Base-by-base conservation (phyloP, 495 filamentous ascomycete species). In the Xylaria telfairii region DNA sequence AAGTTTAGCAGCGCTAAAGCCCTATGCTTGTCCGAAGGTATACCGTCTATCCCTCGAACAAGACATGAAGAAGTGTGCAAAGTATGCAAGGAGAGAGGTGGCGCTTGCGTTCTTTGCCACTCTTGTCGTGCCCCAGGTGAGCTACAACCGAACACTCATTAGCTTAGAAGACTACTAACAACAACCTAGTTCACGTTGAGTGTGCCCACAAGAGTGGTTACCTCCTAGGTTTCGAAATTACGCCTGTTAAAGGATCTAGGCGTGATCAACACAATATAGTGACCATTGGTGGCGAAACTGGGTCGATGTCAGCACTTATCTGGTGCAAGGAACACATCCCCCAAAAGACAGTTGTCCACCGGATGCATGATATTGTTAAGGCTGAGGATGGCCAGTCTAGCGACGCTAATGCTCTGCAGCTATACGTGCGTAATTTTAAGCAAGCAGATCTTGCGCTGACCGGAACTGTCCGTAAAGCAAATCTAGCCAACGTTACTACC, bases 371-470 rank as follows among this genome's bases (percentile, higher is more conserved):
- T 67, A 76, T 85, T 37, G 86, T 90, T 9, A 89, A 90, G 64
- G 84, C 90, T 32, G 81, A 78, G 19, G 89, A 87, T 37, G 78
- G 75, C 75, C 74, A 76, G 59, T 61, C 69, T 51, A 83, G 71
- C 81, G 82, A 70, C 73, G 86, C 73, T 1, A 97, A 90, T 70
- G 95, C 92, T 19, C 83, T 99, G 21, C 94, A 97, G 78, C 85
- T 95, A 13, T 99, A 91, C 76, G 91, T 90, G 32, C 88, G 88
- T 64, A 94, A 91, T 51, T 97, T 93, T 84, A 99, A 98, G 81
- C 95, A 98, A 79, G 94, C 95, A 24, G 96, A 99, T 74, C 85
- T 95, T 26, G 88, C 92, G 21, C 81, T 97, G 65, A 97, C 94
- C 9, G 95, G 95, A 26, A 97, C 96, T 21, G 91, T 94, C 51